Conservation (phyloP, 1,284 basidiomycete species). For the Ustilago curta region DNA sequence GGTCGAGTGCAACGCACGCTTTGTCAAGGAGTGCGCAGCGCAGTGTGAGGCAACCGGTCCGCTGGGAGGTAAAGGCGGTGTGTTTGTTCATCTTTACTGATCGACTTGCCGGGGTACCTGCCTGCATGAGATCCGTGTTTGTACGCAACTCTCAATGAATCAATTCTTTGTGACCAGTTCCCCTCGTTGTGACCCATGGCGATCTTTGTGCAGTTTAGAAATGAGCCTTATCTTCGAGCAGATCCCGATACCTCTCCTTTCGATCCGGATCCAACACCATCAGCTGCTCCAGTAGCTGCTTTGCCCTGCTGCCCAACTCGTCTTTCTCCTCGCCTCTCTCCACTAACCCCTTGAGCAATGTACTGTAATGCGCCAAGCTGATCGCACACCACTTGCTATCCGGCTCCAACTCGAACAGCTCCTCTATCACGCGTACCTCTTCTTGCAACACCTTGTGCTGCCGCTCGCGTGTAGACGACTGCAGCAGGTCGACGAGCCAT, state of each 20-base stretch:
- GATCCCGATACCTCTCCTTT: conserved; percentile 52
- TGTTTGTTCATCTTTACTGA: conserved; percentile 39
- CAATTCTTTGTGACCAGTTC: too few relatives aligned
- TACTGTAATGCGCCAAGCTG: conserved; percentile 52
- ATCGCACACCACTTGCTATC: conserved; percentile 83
- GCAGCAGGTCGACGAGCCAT: conserved; percentile 81
- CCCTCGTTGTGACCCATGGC: too few relatives aligned
- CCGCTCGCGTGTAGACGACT: not conserved
- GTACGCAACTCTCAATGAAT: too few relatives aligned
- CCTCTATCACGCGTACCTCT: conserved; percentile 85
- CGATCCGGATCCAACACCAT: conserved; percentile 58
- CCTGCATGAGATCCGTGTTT: too few relatives aligned
- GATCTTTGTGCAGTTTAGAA: conserved; percentile 25
- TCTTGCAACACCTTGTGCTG: conserved; percentile 58
- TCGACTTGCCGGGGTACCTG: too few relatives aligned
- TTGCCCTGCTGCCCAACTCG: conserved; percentile 3
- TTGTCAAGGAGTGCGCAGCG: conserved; percentile 39
- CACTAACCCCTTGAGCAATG: conserved; percentile 9
- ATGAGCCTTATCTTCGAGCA: conserved; percentile 38
- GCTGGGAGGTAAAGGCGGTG: conserved; percentile 46
- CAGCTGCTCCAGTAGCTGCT: conserved; percentile 33
- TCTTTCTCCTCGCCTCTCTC: not conserved
- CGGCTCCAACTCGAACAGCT: conserved; percentile 88
- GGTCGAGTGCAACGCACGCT: conserved; percentile 51
- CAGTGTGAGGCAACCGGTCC: conserved; percentile 56